Evolutionary conservation across 371 early-diverging fungal genomes (phyloP).

Genomic region (Conidiobolus incongruus): DNA sequence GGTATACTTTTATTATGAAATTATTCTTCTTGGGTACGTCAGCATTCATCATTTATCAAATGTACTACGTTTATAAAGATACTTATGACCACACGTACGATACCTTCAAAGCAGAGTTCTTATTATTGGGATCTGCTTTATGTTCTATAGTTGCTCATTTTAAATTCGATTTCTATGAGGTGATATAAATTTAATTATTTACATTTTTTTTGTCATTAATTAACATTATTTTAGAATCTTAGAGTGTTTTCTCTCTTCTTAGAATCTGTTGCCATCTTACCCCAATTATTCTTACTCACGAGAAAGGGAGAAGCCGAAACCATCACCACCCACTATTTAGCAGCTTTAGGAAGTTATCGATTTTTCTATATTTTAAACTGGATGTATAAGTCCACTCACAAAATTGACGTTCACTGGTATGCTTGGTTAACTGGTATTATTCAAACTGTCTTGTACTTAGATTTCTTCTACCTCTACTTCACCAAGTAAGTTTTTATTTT

Average conservation of each 20-base stretch:
- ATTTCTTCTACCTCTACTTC: conserved; percentile 97
- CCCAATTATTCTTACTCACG: conserved; percentile 92
- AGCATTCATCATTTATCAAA: conserved; percentile 75
- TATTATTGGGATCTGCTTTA: conserved; percentile 40
- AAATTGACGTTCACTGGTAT: conserved; percentile 43
- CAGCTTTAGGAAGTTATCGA: conserved; percentile 95
- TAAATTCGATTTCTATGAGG: conserved; percentile 43
- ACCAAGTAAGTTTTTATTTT: conserved; percentile 31
- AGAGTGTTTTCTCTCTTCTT: conserved; percentile 95
- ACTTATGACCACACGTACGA: conserved; percentile 85
- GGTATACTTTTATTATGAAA: conserved; percentile 95
- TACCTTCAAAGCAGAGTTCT: conserved; percentile 71
- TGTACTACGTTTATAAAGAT: conserved; percentile 64
- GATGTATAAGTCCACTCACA: conserved; percentile 57
- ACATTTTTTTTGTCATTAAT: neutral
- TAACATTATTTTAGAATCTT: conserved; percentile 36
- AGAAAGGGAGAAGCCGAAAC: conserved; percentile 96
- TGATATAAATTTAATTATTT: no score
- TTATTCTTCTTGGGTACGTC: conserved; percentile 76
- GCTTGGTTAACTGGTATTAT: conserved; percentile 72
- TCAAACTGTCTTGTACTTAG: conserved; percentile 90
- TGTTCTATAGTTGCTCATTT: conserved; percentile 49
- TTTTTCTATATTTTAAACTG: conserved; percentile 89
- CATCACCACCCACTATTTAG: conserved; percentile 94
- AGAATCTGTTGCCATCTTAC: conserved; percentile 95